These are phyloP conservation scores for Tubosaeta sp. DNA, from an alignment of 768 basidiomycete species.

Conservation along the genomic window DNA sequence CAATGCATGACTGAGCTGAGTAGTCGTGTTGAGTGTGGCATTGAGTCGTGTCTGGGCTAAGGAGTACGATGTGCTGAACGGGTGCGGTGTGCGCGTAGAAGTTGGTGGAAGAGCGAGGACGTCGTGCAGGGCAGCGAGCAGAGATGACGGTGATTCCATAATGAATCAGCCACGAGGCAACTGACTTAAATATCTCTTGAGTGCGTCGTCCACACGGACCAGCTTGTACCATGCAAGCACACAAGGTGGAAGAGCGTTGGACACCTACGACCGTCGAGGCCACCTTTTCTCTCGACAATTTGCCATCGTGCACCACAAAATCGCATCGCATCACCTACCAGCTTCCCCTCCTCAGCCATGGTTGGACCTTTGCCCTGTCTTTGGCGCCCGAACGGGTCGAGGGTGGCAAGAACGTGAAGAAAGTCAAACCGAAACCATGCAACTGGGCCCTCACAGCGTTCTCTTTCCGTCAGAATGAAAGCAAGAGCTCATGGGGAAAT, in stretches of 20 bases:
- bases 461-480: conserved; percentile 6
- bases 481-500: conserved; percentile 6
- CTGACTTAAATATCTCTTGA: not conserved
- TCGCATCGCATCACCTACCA: not conserved
- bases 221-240: not conserved
- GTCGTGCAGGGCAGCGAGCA: conserved; percentile 26
- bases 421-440: not conserved
- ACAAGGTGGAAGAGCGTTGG: conserved; percentile 14
- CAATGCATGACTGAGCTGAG: conserved; percentile 52
- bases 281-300: not conserved
- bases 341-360: conserved; percentile 8
- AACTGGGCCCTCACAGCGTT: conserved; percentile 4
- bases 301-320: not conserved
- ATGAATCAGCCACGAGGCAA: not conserved
- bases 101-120: conserved; percentile 21
- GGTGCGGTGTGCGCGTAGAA: conserved; percentile 14
- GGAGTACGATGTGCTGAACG: conserved; percentile 22
- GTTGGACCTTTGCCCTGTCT: conserved; percentile 16
- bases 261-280: conserved; percentile 8
- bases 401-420: not conserved
- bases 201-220: not conserved
- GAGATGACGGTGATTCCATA: conserved; percentile 16
- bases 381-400: conserved; percentile 3
- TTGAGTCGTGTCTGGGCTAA: conserved; percentile 36
- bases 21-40: conserved; percentile 47